Evolutionary conservation across 2,329 filamentous ascomycete genomes (phyloP).

Genomic region (Claviceps pazoutovae): DNA sequence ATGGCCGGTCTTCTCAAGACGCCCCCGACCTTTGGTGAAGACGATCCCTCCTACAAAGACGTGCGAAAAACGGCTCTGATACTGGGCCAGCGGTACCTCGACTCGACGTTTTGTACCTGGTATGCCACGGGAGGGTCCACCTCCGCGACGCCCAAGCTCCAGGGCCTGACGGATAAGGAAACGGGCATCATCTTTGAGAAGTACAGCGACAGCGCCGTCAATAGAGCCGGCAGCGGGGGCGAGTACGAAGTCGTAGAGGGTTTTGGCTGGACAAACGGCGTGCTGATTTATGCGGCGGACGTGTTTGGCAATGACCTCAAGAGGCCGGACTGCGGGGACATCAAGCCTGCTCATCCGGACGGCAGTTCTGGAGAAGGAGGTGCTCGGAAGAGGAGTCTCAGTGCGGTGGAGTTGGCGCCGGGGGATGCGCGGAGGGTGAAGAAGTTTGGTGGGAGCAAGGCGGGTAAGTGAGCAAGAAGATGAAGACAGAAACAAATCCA

Average conservation of each 20-base stretch:
- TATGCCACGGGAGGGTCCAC: conserved; percentile 51
- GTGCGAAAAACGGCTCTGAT: conserved; percentile 41
- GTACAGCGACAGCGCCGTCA: conserved; percentile 46
- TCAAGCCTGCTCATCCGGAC: conserved; percentile 26
- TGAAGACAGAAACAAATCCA: not conserved
- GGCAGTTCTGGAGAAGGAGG: not conserved
- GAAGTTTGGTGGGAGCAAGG: conserved; percentile 24
- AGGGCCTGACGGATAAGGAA: conserved; percentile 26
- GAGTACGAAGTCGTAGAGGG: conserved; percentile 58
- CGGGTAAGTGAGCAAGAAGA: not conserved
- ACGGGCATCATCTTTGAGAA: conserved; percentile 57
- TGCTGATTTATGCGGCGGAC: conserved; percentile 52
- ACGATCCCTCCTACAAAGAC: conserved; percentile 38
- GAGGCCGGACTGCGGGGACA: conserved; percentile 41
- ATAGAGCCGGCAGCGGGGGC: conserved; percentile 48
- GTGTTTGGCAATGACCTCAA: conserved; percentile 41
- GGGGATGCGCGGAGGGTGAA: conserved; percentile 34
- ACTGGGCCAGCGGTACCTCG: conserved; percentile 51
- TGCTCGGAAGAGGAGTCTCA: conserved; percentile 15
- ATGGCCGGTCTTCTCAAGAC: conserved; percentile 49
- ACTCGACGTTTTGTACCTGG: conserved; percentile 58
- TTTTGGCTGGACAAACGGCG: conserved; percentile 58
- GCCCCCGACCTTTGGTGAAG: conserved; percentile 37
- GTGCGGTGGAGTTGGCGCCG: conserved; percentile 32
- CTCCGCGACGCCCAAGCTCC: conserved; percentile 33